Conservation (phyloP, 2,329 filamentous ascomycete genomes). For the Raffaelea albimanens region DNA sequence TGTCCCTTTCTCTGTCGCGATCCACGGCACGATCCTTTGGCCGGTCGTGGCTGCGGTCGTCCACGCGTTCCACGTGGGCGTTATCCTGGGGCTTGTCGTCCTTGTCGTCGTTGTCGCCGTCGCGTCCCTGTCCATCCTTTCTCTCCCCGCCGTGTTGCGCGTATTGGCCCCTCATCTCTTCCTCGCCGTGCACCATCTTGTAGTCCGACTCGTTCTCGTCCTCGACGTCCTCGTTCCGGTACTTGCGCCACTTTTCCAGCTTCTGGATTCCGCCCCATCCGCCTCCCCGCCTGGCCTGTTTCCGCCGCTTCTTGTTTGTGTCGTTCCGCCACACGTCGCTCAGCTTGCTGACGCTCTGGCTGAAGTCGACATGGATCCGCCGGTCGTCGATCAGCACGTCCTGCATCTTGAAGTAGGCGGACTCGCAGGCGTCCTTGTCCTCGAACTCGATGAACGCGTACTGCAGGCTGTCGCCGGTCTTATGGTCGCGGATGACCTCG, state of each 20-base stretch:
- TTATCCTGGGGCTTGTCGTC: constrained; percentile 5
- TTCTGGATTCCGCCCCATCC: constrained; percentile 87
- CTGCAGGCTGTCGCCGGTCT: constrained; percentile 88
- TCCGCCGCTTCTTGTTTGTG: constrained; percentile 69
- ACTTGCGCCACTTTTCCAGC: constrained; percentile 85
- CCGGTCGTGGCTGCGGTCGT: too few species aligned
- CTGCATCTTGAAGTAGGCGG: constrained; percentile 98
- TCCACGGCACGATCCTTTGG: too few species aligned
- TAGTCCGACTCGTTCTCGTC: constrained; percentile 45
- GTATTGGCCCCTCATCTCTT: constrained; percentile 50
- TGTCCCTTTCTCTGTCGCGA: not conserved
- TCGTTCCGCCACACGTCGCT: constrained; percentile 83
- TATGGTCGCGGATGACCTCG: constrained; percentile 89
- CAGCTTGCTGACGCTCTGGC: constrained; percentile 81
- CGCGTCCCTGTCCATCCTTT: constrained; percentile 17
- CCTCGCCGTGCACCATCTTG: constrained; percentile 72
- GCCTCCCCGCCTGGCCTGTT: constrained; percentile 39
- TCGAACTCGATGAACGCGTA: constrained; percentile 98
- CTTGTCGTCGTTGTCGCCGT: constrained; percentile 10
- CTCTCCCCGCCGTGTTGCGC: constrained; percentile 20
- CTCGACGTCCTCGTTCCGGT: constrained; percentile 52
- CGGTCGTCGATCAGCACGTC: constrained; percentile 94
- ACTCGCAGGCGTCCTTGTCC: constrained; percentile 84
- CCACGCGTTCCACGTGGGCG: too few species aligned
- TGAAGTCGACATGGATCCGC: constrained; percentile 97